These are phyloP conservation scores for Sugiyamaella smithiae DNA, from an alignment of 805 yeast genomes.

Conservation along the genomic window DNA sequence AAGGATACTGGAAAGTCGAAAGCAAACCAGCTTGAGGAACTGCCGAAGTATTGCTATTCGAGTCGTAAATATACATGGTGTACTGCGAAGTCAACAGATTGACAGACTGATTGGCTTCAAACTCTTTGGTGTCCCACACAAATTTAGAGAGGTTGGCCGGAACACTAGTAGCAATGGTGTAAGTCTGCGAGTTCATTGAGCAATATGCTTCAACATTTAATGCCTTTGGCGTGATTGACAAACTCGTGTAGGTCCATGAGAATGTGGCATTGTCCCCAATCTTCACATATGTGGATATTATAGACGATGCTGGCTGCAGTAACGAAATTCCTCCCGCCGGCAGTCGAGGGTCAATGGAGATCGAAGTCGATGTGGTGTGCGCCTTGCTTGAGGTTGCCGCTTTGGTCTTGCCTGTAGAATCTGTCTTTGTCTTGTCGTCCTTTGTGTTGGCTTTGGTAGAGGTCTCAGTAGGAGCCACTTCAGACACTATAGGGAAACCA, in stretches of 20 bases:
- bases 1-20: slow-evolving; percentile 30
- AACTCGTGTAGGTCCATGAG: slow-evolving; percentile 39
- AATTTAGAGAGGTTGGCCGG: slow-evolving; percentile 29
- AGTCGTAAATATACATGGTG: slow-evolving; percentile 37
- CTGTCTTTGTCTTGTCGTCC: background rate
- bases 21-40: slow-evolving; percentile 36
- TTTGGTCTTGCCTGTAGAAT: background rate
- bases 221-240: slow-evolving; percentile 36
- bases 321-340: slow-evolving; percentile 39
- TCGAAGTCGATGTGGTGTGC: slow-evolving; percentile 21
- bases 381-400: slow-evolving; percentile 11
- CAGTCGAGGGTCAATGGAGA: slow-evolving; percentile 33
- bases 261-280: slow-evolving; percentile 40
- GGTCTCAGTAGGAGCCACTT: background rate
- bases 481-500: background rate
- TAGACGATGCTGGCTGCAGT: slow-evolving; percentile 35
- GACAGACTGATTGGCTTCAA: slow-evolving; percentile 27
- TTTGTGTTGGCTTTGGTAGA: background rate
- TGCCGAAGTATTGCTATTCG: slow-evolving; percentile 29
- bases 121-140: slow-evolving; percentile 38
- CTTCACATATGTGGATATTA: slow-evolving; percentile 35
- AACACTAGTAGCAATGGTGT: slow-evolving; percentile 37
- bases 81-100: slow-evolving; percentile 36
- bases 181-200: slow-evolving; percentile 35
- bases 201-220: slow-evolving; percentile 40